Evolutionary conservation across 2,329 filamentous ascomycete species (phyloP), one percentile per base, ranked within the genome.

Genomic region (Paraconiothyrium sp.): DNA sequence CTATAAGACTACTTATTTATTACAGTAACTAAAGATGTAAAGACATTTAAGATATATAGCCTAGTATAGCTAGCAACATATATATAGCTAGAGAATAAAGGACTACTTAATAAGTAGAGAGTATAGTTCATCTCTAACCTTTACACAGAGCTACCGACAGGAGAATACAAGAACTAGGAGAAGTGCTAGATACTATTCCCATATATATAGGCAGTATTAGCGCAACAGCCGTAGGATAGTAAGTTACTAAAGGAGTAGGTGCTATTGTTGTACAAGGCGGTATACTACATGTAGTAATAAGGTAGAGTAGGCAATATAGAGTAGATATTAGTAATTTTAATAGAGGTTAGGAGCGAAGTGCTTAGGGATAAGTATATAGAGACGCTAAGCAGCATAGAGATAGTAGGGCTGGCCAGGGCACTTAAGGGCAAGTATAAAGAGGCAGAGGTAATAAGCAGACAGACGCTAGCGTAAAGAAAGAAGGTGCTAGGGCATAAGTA

Each of bases 41-140:
- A 10, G 7, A 54, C 35, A 22, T 54, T 54, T 30, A 22, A 43
- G 37, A 54, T 54, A 35, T 35, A 54, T 22, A 47, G 61, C 8
- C 71, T 84, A 3, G 81, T 83, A 20, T 78, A 82, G 64, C 62
- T 82, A 32, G 69, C 68, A 3, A 70, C 57, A n/a, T 62, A 59
- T 14, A 65, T 46, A 14, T 72, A 66, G 68, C 63, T 71, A 3
- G 34, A 56, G 8, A 32, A 16, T 3, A 20, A 67, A 5, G 61
- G 62, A 1, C 39, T 73, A 56, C 49, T 66, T 9, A 72, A 80
- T 35, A 55, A 24, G 32, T 80, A 74, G 66, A 74, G 69, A 59
- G 52, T 67, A 34, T 56, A 69, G 54, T 80, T 62, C 50, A 67
- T 79, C 39, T 58, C 57, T 27, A 72, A 66, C 41, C 65, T 81